Base-by-base conservation (phyloP, 441 rosid genomes). In the Breynia disticha region DNA sequence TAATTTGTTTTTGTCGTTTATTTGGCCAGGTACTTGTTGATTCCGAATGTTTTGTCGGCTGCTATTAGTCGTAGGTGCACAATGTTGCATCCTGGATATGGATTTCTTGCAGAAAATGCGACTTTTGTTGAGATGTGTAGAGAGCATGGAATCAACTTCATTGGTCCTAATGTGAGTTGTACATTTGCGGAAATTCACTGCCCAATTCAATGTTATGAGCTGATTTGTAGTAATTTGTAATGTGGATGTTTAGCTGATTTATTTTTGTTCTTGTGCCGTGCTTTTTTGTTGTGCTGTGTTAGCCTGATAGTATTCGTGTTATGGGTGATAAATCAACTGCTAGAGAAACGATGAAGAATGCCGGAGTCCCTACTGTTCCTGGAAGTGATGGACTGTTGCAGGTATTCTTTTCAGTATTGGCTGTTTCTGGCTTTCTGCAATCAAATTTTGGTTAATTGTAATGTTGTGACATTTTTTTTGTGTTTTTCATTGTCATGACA, bases 291-390 rank as follows among this genome's bases (percentile, higher is more conserved):
- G 19, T 52, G 32, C 54, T 60, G 43, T 71, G 73, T 63, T 76
- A 90, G 98, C 96, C 98, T 50, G 93, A 90, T 72, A 90, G 98
- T 65, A 90, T 90, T 70, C 86, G 93, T 55, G 80, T 80, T 37
- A 90, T 90, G 98, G 98, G 98, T 58, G 98, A 90, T 76, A 90
- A 90, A 75, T 65, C 98, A 60, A 87, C 96, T 53, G 98, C 98
- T 17, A 76, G 98, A 68, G 98, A 87, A 55, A 90, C 98, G 21
- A 90, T 90, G 98, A 90, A 90, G 78, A 87, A 79, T 71, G 96
- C 96, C 22, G 90, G 95, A 50, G 98, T 90, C 63, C 98, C 98
- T n/a, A 90, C 98, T 37, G 98, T 90, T 42, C 98, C 98, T 0
- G 98, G 98, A 63, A 90, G 98, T 78, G 95, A 76, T 67, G 98